Percentiles rank a stretch among this genome's conserved stretches.
These are phyloP conservation scores for Marasmius oreades DNA, from an alignment of 1,284 basidiomycete genomes.

Conservation along the genomic window DNA sequence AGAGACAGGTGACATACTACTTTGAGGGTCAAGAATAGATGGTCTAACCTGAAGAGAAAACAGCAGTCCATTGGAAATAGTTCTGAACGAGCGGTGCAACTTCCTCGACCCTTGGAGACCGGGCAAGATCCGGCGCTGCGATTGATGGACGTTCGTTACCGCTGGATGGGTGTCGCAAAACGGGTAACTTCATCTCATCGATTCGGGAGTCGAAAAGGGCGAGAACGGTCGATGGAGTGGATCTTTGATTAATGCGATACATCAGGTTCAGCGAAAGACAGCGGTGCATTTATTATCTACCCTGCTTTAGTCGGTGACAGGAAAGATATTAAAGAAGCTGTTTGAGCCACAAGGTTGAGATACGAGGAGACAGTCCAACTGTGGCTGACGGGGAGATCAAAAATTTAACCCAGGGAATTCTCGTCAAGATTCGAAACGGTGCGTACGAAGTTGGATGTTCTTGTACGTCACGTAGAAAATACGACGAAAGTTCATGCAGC, in stretches of 20 bases:
- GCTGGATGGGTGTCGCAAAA: conserved; percentile 13
- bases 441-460: conserved; percentile 23
- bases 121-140: too few relatives aligned
- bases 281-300: not conserved
- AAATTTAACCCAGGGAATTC: conserved; percentile 6
- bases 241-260: conserved; percentile 14
- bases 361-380: conserved; percentile 43
- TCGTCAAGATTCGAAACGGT: not conserved
- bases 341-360: conserved; percentile 41
- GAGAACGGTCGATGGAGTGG: conserved; percentile 24
- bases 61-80: not conserved
- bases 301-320: conserved; percentile 21
- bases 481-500: conserved; percentile 60
- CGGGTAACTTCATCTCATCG: conserved; percentile 50
- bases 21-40: conserved; percentile 43
- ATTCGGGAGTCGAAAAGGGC: conserved; percentile 63
- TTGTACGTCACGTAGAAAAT: conserved; percentile 39
- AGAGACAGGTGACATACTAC: conserved; percentile 23
- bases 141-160: not conserved
- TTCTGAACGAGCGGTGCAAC: not conserved
- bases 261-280: not conserved
- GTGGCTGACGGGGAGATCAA: conserved; percentile 14
- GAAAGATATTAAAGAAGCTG: conserved; percentile 32
- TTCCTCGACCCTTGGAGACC: not conserved
- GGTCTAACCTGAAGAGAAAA: conserved; percentile 44